Evolutionary conservation across 1,284 basidiomycete species (phyloP), one percentile per base, ranked within the genome.

Genomic region (Naganishia sp.): DNA sequence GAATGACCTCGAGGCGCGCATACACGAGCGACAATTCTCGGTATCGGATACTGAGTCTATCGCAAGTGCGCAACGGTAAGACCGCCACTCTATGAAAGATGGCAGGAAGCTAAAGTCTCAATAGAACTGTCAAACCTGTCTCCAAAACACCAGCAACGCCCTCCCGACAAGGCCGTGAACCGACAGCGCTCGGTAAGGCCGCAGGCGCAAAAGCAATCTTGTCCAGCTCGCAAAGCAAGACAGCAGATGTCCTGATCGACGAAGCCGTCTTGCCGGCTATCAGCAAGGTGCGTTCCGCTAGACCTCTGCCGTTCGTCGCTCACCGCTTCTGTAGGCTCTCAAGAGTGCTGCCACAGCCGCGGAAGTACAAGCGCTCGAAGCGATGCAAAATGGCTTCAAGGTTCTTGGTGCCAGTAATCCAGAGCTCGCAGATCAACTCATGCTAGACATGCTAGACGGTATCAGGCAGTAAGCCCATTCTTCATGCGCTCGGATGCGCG

Each of bases 371-470:
- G 88, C 92, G 16, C 79, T 97, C 56, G 90, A 89, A 76, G 90
- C 94, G 86, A 85, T 98, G 54, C 86, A 90, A 50, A 84, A 91
- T 68, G 94, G 94, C 0, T 96, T 97, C 77, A 81, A 86, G 57
- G 91, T 94, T 73, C 83, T 98, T 31, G 87, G 87, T 68, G 86
- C 88, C 31, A 85, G 86, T 33, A 93, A 94, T 73, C 86, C 94
- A 0, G 86, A 88, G 66, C 82, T 95, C 15, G 89, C 90, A 0
- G 95, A 95, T 77, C 87, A 87, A 68, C 82, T 94, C 60, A 86
- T 97, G 52, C 86, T 94, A 59, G 93, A 96, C 73, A 86, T 97
- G 59, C 82, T 97, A n/a, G 84, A 88, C 31, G 92, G 90, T 28
- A 90, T 97, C 75, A 91, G 94, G 77, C 88, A 91, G 90, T 93